phyloP scores from a whole-genome alignment of 345 rosid genomes.

The Ceriops zippeliana region DNA sequence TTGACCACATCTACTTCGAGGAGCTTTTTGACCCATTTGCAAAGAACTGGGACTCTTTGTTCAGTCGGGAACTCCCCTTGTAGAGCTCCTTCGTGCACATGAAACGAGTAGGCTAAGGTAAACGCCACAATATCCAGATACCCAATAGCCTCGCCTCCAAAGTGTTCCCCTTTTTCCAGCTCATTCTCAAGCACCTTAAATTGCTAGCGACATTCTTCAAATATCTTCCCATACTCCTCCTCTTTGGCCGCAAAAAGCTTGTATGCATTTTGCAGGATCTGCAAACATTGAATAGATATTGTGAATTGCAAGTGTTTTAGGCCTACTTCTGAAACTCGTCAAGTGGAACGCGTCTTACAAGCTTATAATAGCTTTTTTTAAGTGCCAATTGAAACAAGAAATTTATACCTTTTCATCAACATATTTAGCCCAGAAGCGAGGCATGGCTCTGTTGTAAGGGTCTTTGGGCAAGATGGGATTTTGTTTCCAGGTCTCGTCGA shows the following conservation, averaged over 20 bases:
- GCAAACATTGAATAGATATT: neutral
- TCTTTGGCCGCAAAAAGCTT: neutral
- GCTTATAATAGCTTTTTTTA: no score
- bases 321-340: no score
- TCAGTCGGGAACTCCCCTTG: no score
- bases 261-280: neutral
- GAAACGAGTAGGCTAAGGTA: neutral
- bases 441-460: constrained; percentile 8
- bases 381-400: neutral
- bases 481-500: constrained; percentile 14
- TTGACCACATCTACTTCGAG: constrained; percentile 6
- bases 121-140: constrained; percentile 14
- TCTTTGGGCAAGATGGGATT: constrained; percentile 14
- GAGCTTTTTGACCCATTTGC: constrained; percentile 9
- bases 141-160: constrained; percentile 20
- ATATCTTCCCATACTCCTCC: neutral
- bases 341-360: no score
- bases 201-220: neutral
- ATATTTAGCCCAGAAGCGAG: constrained; percentile 22
- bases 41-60: neutral
- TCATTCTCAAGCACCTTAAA: constrained; percentile 14
- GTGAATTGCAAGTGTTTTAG: no score
- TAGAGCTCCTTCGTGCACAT: neutral
- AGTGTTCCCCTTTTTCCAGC: constrained; percentile 1
- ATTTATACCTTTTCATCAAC: constrained; percentile 5